Conservation (phyloP, 371 early-diverging fungal genomes). For the Fennellomyces sp. region DNA sequence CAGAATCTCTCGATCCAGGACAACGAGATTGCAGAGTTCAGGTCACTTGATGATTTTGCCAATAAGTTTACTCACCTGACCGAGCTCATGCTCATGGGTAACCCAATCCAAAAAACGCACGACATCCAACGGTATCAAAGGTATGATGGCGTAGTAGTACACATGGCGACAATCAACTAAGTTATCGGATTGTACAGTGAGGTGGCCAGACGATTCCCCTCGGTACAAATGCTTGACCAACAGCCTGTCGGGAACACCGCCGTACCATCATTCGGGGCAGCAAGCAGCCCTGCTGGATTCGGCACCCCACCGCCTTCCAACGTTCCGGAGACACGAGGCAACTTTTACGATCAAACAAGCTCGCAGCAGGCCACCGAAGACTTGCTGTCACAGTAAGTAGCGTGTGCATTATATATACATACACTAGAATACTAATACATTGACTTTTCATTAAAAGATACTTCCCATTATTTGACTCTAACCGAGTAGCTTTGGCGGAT, state of each 20-base stretch:
- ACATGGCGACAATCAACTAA: background rate
- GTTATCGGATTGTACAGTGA: constrained; percentile 17
- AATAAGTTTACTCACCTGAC: constrained; percentile 41
- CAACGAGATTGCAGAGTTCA: constrained; percentile 52
- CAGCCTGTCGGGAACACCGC: constrained; percentile 7
- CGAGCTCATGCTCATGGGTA: constrained; percentile 57
- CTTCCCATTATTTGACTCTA: constrained; percentile 44
- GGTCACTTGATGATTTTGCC: constrained; percentile 48
- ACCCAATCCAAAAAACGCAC: constrained; percentile 49
- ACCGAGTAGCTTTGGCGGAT: constrained; percentile 35
- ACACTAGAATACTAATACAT: background rate
- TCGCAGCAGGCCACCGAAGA: constrained; percentile 38
- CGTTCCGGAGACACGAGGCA: constrained; percentile 4
- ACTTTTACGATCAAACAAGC: constrained; percentile 40
- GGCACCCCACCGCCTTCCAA: constrained; percentile 8
- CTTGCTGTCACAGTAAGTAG: constrained; percentile 34
- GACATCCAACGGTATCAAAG: constrained; percentile 17
- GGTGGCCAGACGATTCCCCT: constrained; percentile 40
- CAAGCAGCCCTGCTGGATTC: constrained; percentile 10
- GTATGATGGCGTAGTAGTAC: background rate
- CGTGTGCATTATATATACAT: background rate
- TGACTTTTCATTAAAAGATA: constrained; percentile 13
- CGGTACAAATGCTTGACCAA: constrained; percentile 41
- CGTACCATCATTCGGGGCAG: constrained; percentile 7
- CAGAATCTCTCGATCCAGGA: constrained; percentile 61